Base-by-base conservation (phyloP, 1,284 basidiomycete genomes). In the Ganoderma multipileum region DNA sequence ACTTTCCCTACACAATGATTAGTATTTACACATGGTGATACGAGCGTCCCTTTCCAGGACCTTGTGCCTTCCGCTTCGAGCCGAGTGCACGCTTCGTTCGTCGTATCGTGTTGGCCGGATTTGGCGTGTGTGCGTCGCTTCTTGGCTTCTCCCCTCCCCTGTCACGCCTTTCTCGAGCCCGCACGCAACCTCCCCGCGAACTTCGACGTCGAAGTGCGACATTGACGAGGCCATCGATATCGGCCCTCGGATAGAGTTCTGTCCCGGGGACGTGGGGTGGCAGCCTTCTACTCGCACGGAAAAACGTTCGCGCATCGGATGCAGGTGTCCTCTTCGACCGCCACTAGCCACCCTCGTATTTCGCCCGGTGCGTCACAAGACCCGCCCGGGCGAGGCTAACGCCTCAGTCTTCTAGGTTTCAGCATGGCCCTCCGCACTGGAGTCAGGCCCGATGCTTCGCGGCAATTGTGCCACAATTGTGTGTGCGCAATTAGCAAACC, bases 11-110 rank as follows among this genome's bases (percentile, higher is more conserved):
- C 61, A 64, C 47, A 59, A 66, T 69, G 50, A 58, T 62, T 68
- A 68, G 71, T 68, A 70, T 70, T 72, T 68, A 72, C 68, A 57
- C 71, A 64, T 67, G 57, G 63, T 41, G 58, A 65, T 59, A 65
- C 41, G 66, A 50, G 50, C 62, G 60, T 58, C n/a, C 55, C 55
- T 23, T 58, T 16, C 30, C 55, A 3, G 14, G 38, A 23, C 50
- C 33, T 42, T 59, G 55, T 50, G 55, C 59, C 63, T 60, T 64
- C 23, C 58, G 18, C 38, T 60, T 39, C 38, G 58, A 39, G 58
- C 38, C 59, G 54, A 33, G 42, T n/a, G 44, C 38, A 42, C 36
- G 52, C 64, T 65, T 64, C 42, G 63, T 64, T 70, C 66, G 63
- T 47, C 38, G 59, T 67, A 61, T 66, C 59, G 64, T 41, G 50